phyloP scores from a whole-genome alignment of 2,329 filamentous ascomycete species.

The Bipolaris oryzae region DNA sequence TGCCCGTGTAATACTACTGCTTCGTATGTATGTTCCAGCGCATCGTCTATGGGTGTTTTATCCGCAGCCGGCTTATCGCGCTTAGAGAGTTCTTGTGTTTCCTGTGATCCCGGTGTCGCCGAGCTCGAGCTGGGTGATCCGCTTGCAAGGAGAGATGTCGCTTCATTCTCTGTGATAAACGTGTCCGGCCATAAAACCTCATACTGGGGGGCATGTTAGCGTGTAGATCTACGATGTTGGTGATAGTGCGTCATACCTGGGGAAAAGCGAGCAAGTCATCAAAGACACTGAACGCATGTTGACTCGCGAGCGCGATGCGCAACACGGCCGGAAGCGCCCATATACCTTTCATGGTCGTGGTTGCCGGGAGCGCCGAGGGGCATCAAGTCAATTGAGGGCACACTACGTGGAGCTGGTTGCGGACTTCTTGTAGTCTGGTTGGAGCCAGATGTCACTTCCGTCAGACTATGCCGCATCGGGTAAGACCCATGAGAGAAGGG shows the following conservation, averaged over 20 bases:
- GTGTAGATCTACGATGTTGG: not conserved
- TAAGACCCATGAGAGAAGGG: conserved; percentile 6
- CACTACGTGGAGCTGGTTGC: conserved; percentile 19
- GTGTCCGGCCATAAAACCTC: conserved; percentile 77
- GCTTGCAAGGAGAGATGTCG: conserved; percentile 62
- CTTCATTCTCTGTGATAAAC: conserved; percentile 74
- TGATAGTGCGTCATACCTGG: conserved; percentile 63
- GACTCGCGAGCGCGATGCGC: conserved; percentile 58
- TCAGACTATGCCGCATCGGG: conserved; percentile 17
- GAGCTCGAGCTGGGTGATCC: conserved; percentile 35
- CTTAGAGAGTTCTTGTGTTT: conserved; percentile 46
- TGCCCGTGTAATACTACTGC: conserved; percentile 72
- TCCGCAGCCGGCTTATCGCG: conserved; percentile 28
- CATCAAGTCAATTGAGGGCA: conserved; percentile 5
- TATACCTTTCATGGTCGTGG: conserved; percentile 50
- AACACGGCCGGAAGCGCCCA: conserved; percentile 56
- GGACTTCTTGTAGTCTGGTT: conserved; percentile 25
- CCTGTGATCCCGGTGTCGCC: conserved; percentile 37
- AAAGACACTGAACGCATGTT: conserved; percentile 78
- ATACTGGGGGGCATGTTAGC: conserved; percentile 63
- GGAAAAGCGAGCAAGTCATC: conserved; percentile 88
- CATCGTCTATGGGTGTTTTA: conserved; percentile 21
- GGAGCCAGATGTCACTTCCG: conserved; percentile 43
- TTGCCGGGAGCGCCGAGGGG: not conserved
- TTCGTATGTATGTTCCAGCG: conserved; percentile 65